A percentile compares a stretch with the other conserved stretches of the same genome.
Evolutionary conservation across 768 basidiomycete genomes (phyloP).

Genomic region (Serendipita sp.): DNA sequence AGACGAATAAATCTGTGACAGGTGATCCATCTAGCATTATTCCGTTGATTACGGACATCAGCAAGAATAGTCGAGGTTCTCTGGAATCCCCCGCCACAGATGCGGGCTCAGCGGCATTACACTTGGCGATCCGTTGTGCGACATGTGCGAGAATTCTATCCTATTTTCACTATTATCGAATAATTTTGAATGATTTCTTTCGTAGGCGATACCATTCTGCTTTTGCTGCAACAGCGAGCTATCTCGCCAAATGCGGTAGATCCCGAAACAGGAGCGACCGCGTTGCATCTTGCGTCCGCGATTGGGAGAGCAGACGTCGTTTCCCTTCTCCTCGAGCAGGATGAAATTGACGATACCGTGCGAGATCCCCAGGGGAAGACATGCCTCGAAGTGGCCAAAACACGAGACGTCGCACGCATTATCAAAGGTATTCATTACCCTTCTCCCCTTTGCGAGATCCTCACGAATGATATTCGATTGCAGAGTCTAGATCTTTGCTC

Average conservation of each 20-base stretch:
- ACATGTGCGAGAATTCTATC: constrained; percentile 30
- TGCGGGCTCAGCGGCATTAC: constrained; percentile 57
- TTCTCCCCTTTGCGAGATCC: constrained; percentile 11
- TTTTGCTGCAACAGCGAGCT: constrained; percentile 53
- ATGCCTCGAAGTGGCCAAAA: constrained; percentile 54
- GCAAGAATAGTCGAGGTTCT: constrained; percentile 42
- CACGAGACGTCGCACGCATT: constrained; percentile 43
- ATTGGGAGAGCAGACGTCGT: constrained; percentile 61
- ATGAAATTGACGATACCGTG: constrained; percentile 61
- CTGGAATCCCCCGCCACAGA: constrained; percentile 32
- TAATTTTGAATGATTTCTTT: not conserved
- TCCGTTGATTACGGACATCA: constrained; percentile 62
- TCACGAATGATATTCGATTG: not conserved
- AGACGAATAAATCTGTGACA: constrained; percentile 16
- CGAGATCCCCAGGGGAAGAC: constrained; percentile 51
- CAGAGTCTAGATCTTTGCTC: constrained; percentile 64
- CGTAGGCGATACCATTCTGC: constrained; percentile 45
- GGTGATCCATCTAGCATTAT: constrained; percentile 69
- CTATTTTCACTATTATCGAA: not conserved
- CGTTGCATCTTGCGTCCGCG: constrained; percentile 58
- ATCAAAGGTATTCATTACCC: constrained; percentile 40
- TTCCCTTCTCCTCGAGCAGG: constrained; percentile 59
- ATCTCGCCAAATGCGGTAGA: constrained; percentile 68
- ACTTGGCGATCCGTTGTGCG: constrained; percentile 70
- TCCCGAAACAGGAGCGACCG: constrained; percentile 56